Evolutionary conservation across 2,329 filamentous ascomycete genomes (phyloP).

Genomic region (Exophiala viscosa): DNA sequence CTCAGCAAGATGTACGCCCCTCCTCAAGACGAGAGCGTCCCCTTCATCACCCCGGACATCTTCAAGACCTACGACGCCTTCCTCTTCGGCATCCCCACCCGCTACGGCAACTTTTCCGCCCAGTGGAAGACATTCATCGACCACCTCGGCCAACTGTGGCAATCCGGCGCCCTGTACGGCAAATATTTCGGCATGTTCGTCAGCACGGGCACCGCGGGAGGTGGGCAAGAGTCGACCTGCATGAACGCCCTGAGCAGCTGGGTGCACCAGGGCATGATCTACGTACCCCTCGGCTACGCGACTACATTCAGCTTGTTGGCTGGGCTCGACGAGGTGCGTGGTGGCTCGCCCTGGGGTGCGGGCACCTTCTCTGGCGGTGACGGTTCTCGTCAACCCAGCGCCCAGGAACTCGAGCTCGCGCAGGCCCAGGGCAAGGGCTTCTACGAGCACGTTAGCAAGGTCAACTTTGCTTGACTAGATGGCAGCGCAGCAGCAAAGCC

Average conservation of each 20-base stretch:
- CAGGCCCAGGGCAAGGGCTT: slow-evolving; percentile 79
- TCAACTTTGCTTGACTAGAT: slow-evolving; percentile 74
- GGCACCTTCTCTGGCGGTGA: slow-evolving; percentile 78
- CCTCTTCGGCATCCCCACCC: slow-evolving; percentile 90
- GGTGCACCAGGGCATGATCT: slow-evolving; percentile 90
- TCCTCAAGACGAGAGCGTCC: slow-evolving; percentile 62
- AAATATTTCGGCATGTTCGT: slow-evolving; percentile 92
- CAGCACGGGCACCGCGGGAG: slow-evolving; percentile 76
- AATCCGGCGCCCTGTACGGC: slow-evolving; percentile 69
- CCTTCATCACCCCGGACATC: slow-evolving; percentile 56
- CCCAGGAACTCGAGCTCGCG: slow-evolving; percentile 74
- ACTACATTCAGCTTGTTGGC: slow-evolving; percentile 67
- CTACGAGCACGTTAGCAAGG: slow-evolving; percentile 71
- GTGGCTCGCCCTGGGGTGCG: slow-evolving; percentile 87
- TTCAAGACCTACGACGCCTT: slow-evolving; percentile 80
- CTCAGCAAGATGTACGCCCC: slow-evolving; percentile 89
- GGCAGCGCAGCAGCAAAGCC: slow-evolving; percentile 42
- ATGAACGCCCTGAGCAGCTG: slow-evolving; percentile 79
- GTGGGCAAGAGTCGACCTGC: slow-evolving; percentile 88
- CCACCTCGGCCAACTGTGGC: slow-evolving; percentile 81
- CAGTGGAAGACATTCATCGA: slow-evolving; percentile 92
- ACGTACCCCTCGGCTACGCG: slow-evolving; percentile 91
- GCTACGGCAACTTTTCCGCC: slow-evolving; percentile 94
- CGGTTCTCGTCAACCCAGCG: slow-evolving; percentile 75
- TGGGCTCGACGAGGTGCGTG: slow-evolving; percentile 74